Conservation (phyloP, 371 early-diverging fungal genomes). For the Blakeslea trispora region DNA sequence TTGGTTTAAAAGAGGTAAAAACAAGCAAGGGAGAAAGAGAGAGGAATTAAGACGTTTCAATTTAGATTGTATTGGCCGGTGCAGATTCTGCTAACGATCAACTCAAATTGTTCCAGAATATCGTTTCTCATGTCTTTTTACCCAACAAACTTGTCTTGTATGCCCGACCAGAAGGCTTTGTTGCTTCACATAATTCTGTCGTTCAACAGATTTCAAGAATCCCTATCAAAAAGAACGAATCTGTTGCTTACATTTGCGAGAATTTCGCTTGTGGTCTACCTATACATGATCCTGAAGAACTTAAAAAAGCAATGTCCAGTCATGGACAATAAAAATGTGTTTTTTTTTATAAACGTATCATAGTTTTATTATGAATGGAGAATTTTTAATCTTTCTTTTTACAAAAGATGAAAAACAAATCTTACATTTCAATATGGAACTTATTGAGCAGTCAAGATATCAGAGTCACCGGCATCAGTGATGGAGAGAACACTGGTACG, state of each 20-base stretch:
- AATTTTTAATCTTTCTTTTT: no score
- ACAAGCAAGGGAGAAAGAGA: not conserved
- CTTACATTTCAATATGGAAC: not conserved
- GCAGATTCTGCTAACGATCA: constrained; percentile 9
- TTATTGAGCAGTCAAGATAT: constrained; percentile 54
- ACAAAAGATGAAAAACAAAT: no score
- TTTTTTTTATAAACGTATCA: not conserved
- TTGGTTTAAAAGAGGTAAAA: constrained; percentile 49
- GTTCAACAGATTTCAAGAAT: constrained; percentile 25
- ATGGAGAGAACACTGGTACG: constrained; percentile 88
- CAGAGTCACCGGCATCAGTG: constrained; percentile 97
- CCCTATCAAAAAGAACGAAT: not conserved
- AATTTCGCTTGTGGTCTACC: constrained; percentile 55
- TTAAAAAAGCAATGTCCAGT: constrained; percentile 9
- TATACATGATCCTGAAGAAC: constrained; percentile 20
- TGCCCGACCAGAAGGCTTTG: constrained; percentile 31
- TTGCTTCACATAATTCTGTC: constrained; percentile 28
- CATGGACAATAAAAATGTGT: no score
- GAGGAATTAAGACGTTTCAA: no score
- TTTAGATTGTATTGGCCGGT: constrained; percentile 51
- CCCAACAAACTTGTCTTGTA: constrained; percentile 39
- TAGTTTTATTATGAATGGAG: not conserved
- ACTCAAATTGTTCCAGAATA: constrained; percentile 24
- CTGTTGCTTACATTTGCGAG: constrained; percentile 45
- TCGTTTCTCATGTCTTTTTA: constrained; percentile 29